These are phyloP conservation scores for Sabuloglossum arenarium DNA, from an alignment of 495 filamentous ascomycete species.

Conservation along the genomic window DNA sequence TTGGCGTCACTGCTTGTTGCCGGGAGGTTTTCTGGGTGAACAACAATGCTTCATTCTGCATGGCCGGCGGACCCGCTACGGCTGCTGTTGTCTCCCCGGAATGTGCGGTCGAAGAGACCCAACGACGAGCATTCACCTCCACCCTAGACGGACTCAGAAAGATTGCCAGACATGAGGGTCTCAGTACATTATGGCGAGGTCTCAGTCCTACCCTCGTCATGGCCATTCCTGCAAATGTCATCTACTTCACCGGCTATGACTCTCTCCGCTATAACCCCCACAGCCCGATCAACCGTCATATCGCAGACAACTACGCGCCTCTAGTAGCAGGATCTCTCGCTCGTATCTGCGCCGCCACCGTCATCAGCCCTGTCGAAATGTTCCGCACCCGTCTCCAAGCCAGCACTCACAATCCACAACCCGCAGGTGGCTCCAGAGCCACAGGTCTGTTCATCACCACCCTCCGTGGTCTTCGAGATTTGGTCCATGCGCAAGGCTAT, in stretches of 20 bases:
- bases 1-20: conserved; percentile 89
- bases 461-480: conserved; percentile 47
- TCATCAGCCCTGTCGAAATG: conserved; percentile 82
- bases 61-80: conserved; percentile 19
- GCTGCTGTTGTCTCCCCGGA: conserved; percentile 26
- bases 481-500: conserved; percentile 60
- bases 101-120: conserved; percentile 73
- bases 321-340: conserved; percentile 62
- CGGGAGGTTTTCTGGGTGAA: conserved; percentile 93
- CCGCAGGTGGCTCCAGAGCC: conserved; percentile 29
- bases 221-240: conserved; percentile 89
- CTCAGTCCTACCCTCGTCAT: conserved; percentile 82
- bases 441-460: conserved; percentile 52
- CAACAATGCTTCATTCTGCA: conserved; percentile 63
- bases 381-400: conserved; percentile 88
- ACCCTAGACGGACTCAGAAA: conserved; percentile 85
- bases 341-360: conserved; percentile 57
- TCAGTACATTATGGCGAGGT: conserved; percentile 76
- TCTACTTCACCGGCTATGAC: conserved; percentile 98
- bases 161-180: conserved; percentile 88
- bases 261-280: conserved; percentile 53
- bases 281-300: conserved; percentile 40
- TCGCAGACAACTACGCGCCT: conserved; percentile 49
- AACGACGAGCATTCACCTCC: conserved; percentile 64
- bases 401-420: conserved; percentile 32